Evolutionary conservation across 1,284 basidiomycete genomes (phyloP).

Genomic region (Apiotrichum domesticum): DNA sequence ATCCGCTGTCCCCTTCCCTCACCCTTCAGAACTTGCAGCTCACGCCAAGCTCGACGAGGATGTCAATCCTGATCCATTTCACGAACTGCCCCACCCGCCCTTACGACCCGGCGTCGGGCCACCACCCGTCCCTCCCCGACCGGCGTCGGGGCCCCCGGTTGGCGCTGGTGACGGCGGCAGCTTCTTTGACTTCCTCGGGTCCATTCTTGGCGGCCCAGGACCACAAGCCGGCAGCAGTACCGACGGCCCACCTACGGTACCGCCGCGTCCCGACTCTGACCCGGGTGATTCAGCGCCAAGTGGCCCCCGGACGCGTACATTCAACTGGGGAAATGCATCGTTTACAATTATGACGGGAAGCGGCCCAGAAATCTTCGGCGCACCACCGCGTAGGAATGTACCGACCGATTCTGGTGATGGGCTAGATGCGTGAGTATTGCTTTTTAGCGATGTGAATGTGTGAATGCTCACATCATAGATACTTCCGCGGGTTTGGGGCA

Average conservation of each 20-base stretch:
- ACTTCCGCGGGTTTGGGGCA: conserved; percentile 29
- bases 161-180: conserved; percentile 1
- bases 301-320: neutral
- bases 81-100: conserved; percentile 36
- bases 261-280: neutral
- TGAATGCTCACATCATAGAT: conserved; percentile 10
- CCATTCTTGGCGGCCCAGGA: conserved; percentile 3
- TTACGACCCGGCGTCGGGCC: conserved; percentile 19
- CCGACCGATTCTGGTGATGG: conserved; percentile 7
- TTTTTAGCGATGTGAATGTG: no score
- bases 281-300: neutral
- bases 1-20: no score
- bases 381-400: neutral
- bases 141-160: conserved; percentile 8
- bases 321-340: neutral
- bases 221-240: neutral
- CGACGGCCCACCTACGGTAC: neutral
- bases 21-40: no score
- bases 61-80: conserved; percentile 39
- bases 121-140: conserved; percentile 8
- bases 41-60: conserved; percentile 33
- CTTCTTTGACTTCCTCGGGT: neutral
- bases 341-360: neutral
- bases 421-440: conserved; percentile 8
- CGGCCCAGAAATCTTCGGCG: neutral